Evolutionary conservation across 179 eudicot species (phyloP).

Genomic region (Amaranthus tricolor): DNA sequence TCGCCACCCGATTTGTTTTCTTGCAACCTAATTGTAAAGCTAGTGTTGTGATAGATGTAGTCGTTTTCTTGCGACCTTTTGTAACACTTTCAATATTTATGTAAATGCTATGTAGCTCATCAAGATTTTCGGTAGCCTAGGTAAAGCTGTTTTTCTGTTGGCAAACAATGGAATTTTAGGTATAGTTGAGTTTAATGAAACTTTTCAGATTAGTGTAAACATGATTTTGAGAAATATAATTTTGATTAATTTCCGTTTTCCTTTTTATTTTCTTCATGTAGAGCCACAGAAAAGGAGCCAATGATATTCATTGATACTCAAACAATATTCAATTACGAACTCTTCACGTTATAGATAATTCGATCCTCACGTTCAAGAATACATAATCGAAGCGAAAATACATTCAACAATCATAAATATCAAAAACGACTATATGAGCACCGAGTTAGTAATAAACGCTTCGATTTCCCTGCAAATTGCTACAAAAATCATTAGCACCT

Average conservation of each 20-base stretch:
- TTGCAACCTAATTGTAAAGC: slow-evolving; percentile 29
- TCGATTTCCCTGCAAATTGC: slow-evolving; percentile 7
- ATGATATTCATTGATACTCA: too few relatives aligned
- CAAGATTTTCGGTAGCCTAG: slow-evolving; percentile 3
- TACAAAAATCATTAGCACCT: slow-evolving; percentile 26
- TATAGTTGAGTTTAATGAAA: not conserved
- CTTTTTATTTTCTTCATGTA: too few relatives aligned
- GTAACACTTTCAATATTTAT: slow-evolving; percentile 17
- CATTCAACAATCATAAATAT: slow-evolving; percentile 14
- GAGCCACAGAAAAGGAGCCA: too few relatives aligned
- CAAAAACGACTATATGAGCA: slow-evolving; percentile 16
- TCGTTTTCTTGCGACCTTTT: slow-evolving; percentile 14
- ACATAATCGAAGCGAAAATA: not conserved
- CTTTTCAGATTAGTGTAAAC: slow-evolving; percentile 8
- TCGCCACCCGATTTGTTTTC: slow-evolving; percentile 4
- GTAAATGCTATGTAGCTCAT: slow-evolving; percentile 27
- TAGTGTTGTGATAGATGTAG: slow-evolving; percentile 26
- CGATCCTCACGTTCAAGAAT: too few relatives aligned
- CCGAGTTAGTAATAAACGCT: too few relatives aligned
- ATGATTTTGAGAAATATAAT: not conserved
- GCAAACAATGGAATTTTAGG: not conserved
- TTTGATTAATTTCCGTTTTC: too few relatives aligned
- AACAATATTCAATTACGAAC: too few relatives aligned
- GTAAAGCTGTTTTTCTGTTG: not conserved
- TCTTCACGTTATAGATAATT: too few relatives aligned